phyloP scores from a whole-genome alignment of 768 basidiomycete species.

The Leccinum boreale region DNA sequence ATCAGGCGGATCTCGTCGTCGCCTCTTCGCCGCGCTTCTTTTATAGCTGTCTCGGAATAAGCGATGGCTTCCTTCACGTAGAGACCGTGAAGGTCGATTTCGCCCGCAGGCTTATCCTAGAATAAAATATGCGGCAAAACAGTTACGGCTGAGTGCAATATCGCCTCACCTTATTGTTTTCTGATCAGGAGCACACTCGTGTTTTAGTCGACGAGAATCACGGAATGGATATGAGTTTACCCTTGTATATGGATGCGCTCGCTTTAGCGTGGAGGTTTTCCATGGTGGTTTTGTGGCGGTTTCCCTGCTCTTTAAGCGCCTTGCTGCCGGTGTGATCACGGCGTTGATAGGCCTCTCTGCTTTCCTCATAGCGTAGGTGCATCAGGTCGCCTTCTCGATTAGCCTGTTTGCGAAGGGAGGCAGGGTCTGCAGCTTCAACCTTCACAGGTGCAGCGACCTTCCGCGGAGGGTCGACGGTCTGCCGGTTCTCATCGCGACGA shows the following conservation, averaged over 20 bases:
- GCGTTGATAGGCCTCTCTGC: conserved; percentile 67
- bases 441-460: not conserved
- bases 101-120: conserved; percentile 60
- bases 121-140: not conserved
- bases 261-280: conserved; percentile 75
- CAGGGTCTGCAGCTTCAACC: conserved; percentile 39
- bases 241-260: conserved; percentile 74
- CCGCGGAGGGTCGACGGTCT: not conserved
- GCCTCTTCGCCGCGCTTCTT: conserved; percentile 58
- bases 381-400: conserved; percentile 75
- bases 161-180: conserved; percentile 64
- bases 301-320: conserved; percentile 74
- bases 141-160: not conserved
- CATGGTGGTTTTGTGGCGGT: conserved; percentile 72
- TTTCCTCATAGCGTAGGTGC: conserved; percentile 60
- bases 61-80: conserved; percentile 89
- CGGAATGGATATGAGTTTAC: conserved; percentile 35
- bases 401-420: conserved; percentile 66
- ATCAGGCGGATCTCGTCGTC: conserved; percentile 70
- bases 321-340: conserved; percentile 79
- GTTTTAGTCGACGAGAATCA: not conserved
- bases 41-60: conserved; percentile 66
- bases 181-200: conserved; percentile 31
- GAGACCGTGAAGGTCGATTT: conserved; percentile 88
- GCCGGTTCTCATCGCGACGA: conserved; percentile 8